Evolutionary conservation across 2,329 filamentous ascomycete species (phyloP).

Genomic region (Ceratocystis harringtonii): DNA sequence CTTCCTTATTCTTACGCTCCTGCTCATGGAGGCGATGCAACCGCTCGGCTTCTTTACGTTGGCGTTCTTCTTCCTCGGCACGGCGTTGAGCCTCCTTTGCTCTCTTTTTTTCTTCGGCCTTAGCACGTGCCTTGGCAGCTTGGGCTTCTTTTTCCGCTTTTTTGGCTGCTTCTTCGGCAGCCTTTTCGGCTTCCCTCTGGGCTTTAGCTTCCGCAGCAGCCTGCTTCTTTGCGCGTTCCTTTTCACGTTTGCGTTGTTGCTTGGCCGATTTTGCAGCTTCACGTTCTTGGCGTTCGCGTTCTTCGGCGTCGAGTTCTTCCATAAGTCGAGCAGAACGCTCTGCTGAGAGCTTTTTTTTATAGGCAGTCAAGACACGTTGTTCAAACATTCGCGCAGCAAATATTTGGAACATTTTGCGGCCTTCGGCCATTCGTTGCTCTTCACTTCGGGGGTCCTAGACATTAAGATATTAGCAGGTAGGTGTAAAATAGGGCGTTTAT

Average conservation of each 20-base stretch:
- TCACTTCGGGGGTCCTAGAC: conserved; percentile 84
- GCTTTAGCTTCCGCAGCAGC: conserved; percentile 83
- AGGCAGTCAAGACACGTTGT: conserved; percentile 89
- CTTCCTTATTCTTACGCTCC: conserved; percentile 53
- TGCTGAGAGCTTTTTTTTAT: conserved; percentile 87
- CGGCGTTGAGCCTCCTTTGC: conserved; percentile 85
- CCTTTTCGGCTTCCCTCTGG: conserved; percentile 73
- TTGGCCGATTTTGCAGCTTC: conserved; percentile 90
- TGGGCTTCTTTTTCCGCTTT: conserved; percentile 64
- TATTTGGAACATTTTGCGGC: conserved; percentile 96
- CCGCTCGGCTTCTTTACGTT: conserved; percentile 73
- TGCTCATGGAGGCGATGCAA: conserved; percentile 67
- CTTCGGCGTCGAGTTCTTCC: conserved; percentile 81
- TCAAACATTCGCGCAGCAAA: conserved; percentile 99
- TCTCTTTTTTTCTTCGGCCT: conserved; percentile 77
- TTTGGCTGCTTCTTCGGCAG: conserved; percentile 66
- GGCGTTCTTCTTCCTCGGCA: conserved; percentile 75
- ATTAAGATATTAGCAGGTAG: no score
- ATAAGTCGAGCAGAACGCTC: conserved; percentile 84
- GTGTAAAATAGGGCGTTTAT: background rate
- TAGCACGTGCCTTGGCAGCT: conserved; percentile 63
- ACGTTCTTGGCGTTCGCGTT: conserved; percentile 56
- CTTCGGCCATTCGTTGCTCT: conserved; percentile 98
- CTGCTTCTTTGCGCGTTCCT: conserved; percentile 76
- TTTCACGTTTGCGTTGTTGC: conserved; percentile 90